These are phyloP conservation scores for Candida maris DNA, from an alignment of 805 yeast genomes.

Conservation along the genomic window DNA sequence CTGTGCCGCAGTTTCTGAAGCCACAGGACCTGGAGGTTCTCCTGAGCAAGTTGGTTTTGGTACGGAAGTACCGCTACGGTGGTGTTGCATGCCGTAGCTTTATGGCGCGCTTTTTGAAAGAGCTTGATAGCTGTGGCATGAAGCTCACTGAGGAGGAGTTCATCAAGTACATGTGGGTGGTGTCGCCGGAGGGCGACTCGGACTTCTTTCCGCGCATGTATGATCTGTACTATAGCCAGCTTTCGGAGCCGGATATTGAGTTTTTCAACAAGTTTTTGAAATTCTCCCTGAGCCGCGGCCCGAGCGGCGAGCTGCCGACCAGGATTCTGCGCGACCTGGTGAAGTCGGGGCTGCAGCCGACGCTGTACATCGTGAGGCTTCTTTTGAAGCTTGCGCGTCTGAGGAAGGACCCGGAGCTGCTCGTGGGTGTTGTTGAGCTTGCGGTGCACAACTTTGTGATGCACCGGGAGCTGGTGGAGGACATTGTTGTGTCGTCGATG, in stretches of 20 bases:
- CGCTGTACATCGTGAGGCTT: conserved; percentile 3
- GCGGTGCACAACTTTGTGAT: conserved; percentile 2
- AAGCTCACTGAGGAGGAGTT: conserved; percentile 8
- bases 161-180: conserved; percentile 39
- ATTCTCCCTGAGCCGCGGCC: conserved; percentile 3
- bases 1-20: conserved; percentile 8
- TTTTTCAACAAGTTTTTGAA: conserved; percentile 7
- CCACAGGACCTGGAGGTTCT: conserved; percentile 8
- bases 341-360: conserved; percentile 1
- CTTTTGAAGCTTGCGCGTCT: conserved; percentile 7
- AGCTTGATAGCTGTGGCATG: conserved; percentile 8
- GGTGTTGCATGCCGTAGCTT: background rate
- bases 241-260: conserved; percentile 63
- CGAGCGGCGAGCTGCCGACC: background rate
- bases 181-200: conserved; percentile 79
- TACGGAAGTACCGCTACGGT: background rate
- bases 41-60: conserved; percentile 2
- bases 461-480: conserved; percentile 3
- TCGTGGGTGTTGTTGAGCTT: conserved; percentile 10
- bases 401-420: conserved; percentile 1
- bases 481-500: conserved; percentile 3
- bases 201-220: conserved; percentile 85
- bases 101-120: conserved; percentile 8
- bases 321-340: conserved; percentile 6
- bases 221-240: conserved; percentile 96